Percentiles rank a stretch among this genome's conserved stretches.
Evolutionary conservation across 352 stramenopile genomes (phyloP).

Genomic region (Globisporangium polare): DNA sequence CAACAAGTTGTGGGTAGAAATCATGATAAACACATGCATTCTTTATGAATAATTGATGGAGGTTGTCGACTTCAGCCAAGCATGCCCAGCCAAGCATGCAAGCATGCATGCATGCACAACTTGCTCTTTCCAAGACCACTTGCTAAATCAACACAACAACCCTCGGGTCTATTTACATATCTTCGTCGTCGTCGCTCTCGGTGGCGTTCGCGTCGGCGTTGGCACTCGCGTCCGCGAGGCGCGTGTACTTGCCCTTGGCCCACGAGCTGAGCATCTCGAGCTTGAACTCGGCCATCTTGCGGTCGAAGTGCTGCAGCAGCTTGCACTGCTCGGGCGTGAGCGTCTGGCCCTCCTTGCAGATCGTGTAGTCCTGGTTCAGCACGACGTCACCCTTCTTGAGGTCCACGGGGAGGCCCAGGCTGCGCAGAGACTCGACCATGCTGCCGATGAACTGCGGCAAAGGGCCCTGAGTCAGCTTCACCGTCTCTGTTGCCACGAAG

Average conservation of each 20-base stretch:
- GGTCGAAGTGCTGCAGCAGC: conserved; percentile 91
- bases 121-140: not conserved
- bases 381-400: conserved; percentile 95
- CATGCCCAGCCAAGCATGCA: not conserved
- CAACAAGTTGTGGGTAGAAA: not conserved
- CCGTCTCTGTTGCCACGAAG: conserved; percentile 86
- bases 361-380: conserved; percentile 89
- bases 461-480: conserved; percentile 87
- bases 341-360: conserved; percentile 94
- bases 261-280: conserved; percentile 74
- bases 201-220: conserved; percentile 12
- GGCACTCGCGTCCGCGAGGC: conserved; percentile 42
- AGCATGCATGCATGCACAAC: not conserved
- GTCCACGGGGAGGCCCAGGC: conserved; percentile 94
- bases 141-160: not conserved
- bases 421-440: conserved; percentile 96
- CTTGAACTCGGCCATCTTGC: conserved; percentile 86
- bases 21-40: conserved; percentile 15
- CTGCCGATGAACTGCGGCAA: conserved; percentile 93
- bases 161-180: conserved; percentile 23
- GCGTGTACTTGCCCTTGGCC: conserved; percentile 74
- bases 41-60: conserved; percentile 19
- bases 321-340: conserved; percentile 96
- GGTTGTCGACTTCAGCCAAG: not conserved
- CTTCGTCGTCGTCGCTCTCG: conserved; percentile 29